phyloP scores from a whole-genome alignment of 768 basidiomycete species.

The Hygrophorus pudorinus region DNA sequence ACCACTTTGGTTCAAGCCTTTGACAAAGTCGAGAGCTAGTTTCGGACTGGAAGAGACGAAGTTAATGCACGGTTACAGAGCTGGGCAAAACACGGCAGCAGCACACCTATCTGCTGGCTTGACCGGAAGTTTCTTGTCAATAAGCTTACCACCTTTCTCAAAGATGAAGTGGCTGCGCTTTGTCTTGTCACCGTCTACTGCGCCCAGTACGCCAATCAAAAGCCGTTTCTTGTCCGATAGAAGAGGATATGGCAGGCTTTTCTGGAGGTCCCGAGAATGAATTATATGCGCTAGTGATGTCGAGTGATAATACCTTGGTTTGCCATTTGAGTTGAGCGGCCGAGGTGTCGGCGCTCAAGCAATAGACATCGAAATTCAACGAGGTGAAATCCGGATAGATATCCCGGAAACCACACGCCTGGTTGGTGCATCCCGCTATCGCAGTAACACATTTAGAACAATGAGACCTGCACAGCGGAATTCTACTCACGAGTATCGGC shows the following conservation, averaged over 20 bases:
- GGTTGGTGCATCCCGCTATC: conserved; percentile 80
- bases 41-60: conserved; percentile 33
- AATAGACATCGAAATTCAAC: conserved; percentile 67
- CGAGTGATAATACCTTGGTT: conserved; percentile 46
- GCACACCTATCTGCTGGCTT: conserved; percentile 77
- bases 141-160: conserved; percentile 80
- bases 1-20: conserved; percentile 15
- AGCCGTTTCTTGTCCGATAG: conserved; percentile 82
- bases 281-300: neutral
- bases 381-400: conserved; percentile 65
- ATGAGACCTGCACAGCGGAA: conserved; percentile 1
- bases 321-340: conserved; percentile 78
- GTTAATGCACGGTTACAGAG: neutral
- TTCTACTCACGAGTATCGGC: conserved; percentile 66
- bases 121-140: conserved; percentile 79
- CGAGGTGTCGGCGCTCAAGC: conserved; percentile 72
- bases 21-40: conserved; percentile 62
- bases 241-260: conserved; percentile 75
- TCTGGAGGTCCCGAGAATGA: conserved; percentile 31
- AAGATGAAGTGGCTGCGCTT: conserved; percentile 94
- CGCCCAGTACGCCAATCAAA: conserved; percentile 76
- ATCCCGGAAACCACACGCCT: conserved; percentile 90
- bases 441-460: neutral
- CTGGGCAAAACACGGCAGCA: neutral
- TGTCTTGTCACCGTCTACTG: conserved; percentile 69